phyloP scores from a whole-genome alignment of 306 rosid species.

The Cucurbita maxima region DNA sequence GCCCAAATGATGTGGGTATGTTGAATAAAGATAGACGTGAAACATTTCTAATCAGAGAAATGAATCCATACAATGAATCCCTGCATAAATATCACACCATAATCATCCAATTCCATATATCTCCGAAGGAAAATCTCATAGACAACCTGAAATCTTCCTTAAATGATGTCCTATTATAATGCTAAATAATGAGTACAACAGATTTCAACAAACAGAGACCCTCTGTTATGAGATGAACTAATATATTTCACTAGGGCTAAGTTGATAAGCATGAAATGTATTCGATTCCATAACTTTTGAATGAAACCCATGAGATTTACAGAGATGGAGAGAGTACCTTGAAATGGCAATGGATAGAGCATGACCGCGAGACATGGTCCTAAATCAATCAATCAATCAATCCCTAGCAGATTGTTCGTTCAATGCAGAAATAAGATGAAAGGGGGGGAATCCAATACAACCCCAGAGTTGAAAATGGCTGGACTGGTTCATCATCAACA shows the following conservation, averaged over 20 bases:
- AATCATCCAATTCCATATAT: neutral
- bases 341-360: neutral
- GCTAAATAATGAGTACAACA: neutral
- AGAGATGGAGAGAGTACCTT: neutral
- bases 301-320: neutral
- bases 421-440: neutral
- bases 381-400: neutral
- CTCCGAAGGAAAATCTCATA: neutral
- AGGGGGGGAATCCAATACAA: neutral
- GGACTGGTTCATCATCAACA: neutral
- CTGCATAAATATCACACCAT: constrained; percentile 29
- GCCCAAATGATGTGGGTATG: constrained; percentile 7
- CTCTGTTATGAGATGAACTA: neutral
- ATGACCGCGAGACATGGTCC: neutral
- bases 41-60: constrained; percentile 21
- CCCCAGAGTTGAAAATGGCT: neutral
- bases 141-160: neutral
- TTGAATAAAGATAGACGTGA: constrained; percentile 16
- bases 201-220: neutral
- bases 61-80: constrained; percentile 17
- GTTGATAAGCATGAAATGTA: neutral
- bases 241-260: too few relatives aligned
- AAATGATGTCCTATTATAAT: neutral
- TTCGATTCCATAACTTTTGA: neutral
- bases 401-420: neutral